Percentiles rank a stretch among this genome's conserved stretches.
These are phyloP conservation scores for Phytophthora megakarya DNA, from an alignment of 352 stramenopile genomes.

Conservation along the genomic window DNA sequence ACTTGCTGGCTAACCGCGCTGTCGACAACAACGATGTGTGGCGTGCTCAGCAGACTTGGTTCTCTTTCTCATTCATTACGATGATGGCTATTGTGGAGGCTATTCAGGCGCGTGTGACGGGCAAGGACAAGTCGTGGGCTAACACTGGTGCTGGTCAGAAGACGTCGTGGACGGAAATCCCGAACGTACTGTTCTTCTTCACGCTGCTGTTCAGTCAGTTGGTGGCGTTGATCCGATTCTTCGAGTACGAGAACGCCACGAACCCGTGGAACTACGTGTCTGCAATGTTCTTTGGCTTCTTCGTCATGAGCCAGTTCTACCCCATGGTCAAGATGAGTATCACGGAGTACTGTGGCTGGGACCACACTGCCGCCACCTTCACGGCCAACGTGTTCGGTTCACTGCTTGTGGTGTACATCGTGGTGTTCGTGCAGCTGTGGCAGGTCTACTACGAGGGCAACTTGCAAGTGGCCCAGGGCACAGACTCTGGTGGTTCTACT, in stretches of 20 bases:
- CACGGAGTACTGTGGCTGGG: constrained; percentile 89
- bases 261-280: constrained; percentile 91
- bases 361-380: constrained; percentile 85
- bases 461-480: constrained; percentile 63
- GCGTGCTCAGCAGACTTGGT: constrained; percentile 90
- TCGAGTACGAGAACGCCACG: constrained; percentile 90
- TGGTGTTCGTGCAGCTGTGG: constrained; percentile 90
- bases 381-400: constrained; percentile 85
- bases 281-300: constrained; percentile 88
- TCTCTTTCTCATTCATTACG: constrained; percentile 91
- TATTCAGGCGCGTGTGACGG: constrained; percentile 74
- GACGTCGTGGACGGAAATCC: constrained; percentile 89
- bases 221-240: constrained; percentile 83
- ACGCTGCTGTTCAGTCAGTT: constrained; percentile 77
- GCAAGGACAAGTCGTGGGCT: constrained; percentile 87
- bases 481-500: constrained; percentile 19
- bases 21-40: constrained; percentile 92
- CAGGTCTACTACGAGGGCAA: constrained; percentile 85
- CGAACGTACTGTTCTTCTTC: constrained; percentile 90
- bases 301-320: constrained; percentile 87
- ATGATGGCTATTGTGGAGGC: constrained; percentile 86
- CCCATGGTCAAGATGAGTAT: constrained; percentile 93
- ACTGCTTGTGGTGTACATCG: constrained; percentile 80
- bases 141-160: constrained; percentile 91
- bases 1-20: constrained; percentile 82